These are phyloP conservation scores for Tricholoma sp. DNA, from an alignment of 768 basidiomycete species.

Conservation along the genomic window DNA sequence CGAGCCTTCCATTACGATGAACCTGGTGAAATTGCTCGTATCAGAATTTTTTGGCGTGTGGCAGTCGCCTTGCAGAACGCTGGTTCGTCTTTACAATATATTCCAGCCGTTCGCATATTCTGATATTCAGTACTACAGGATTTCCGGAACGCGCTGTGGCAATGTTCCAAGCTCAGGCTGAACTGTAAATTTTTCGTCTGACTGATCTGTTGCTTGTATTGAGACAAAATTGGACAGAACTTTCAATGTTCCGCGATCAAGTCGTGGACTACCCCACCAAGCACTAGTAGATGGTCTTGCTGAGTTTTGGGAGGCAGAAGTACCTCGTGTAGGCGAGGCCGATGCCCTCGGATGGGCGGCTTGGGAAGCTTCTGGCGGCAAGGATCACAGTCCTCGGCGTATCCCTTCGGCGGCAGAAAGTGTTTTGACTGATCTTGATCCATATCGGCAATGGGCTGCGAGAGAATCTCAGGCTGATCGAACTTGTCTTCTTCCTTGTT, in stretches of 20 bases:
- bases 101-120: conserved; percentile 3
- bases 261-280: conserved; percentile 39
- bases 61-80: conserved; percentile 59
- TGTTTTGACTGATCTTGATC: conserved; percentile 40
- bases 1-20: conserved; percentile 34
- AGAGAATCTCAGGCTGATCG: conserved; percentile 51
- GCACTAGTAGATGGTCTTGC: conserved; percentile 28
- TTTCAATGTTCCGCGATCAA: conserved; percentile 48
- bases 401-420: conserved; percentile 1
- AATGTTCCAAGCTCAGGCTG: conserved; percentile 79
- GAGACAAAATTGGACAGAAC: conserved; percentile 34
- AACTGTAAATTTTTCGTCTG: conserved; percentile 48
- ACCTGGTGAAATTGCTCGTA: conserved; percentile 44
- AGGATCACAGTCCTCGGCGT: conserved; percentile 19
- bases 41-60: conserved; percentile 70
- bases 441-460: conserved; percentile 61
- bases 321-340: conserved; percentile 67
- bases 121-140: conserved; percentile 37
- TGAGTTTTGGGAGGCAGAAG: conserved; percentile 82
- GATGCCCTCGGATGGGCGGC: conserved; percentile 62
- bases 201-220: background rate
- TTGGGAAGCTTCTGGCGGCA: conserved; percentile 48
- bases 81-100: conserved; percentile 35
- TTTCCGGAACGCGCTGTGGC: conserved; percentile 70
- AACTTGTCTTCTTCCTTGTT: conserved; percentile 43